Evolutionary conservation across 352 stramenopile species (phyloP).

Genomic region (Phytophthora sojae): DNA sequence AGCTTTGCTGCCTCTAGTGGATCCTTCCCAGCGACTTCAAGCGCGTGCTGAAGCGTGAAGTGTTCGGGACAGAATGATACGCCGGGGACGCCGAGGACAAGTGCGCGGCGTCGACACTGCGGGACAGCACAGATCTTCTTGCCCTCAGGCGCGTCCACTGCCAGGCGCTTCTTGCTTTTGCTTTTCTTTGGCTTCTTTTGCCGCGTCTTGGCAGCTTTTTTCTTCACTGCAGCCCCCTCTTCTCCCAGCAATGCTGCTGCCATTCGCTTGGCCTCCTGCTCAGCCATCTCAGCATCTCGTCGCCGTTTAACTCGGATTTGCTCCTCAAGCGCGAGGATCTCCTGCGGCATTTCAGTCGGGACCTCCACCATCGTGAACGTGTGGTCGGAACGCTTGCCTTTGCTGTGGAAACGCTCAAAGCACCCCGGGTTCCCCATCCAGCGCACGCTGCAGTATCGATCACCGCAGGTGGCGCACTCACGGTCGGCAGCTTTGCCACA

Average conservation of each 20-base stretch:
- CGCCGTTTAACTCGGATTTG: constrained; percentile 62
- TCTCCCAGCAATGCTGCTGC: constrained; percentile 52
- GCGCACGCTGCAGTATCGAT: constrained; percentile 84
- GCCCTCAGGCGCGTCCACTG: constrained; percentile 23
- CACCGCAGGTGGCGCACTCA: constrained; percentile 64
- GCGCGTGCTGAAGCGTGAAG: constrained; percentile 72
- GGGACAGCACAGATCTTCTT: constrained; percentile 46
- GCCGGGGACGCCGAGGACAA: constrained; percentile 38
- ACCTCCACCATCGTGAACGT: constrained; percentile 46
- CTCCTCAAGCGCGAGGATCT: constrained; percentile 68
- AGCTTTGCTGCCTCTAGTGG: constrained; percentile 69
- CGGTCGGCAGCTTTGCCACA: constrained; percentile 79
- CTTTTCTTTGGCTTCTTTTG: constrained; percentile 45
- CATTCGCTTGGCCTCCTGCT: constrained; percentile 61
- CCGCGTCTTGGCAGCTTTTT: constrained; percentile 10
- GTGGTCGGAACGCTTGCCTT: constrained; percentile 73
- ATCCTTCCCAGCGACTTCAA: constrained; percentile 64
- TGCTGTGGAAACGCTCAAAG: constrained; percentile 84
- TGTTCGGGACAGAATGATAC: constrained; percentile 58
- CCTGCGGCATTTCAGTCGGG: constrained; percentile 37
- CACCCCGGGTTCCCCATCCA: constrained; percentile 88
- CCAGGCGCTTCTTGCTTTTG: constrained; percentile 30
- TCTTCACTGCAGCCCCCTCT: constrained; percentile 23
- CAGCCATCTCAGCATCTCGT: constrained; percentile 57
- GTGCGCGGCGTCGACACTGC: constrained; percentile 35